phyloP scores from a whole-genome alignment of 1,139 yeast genomes.

The Protomyces inouyei region DNA sequence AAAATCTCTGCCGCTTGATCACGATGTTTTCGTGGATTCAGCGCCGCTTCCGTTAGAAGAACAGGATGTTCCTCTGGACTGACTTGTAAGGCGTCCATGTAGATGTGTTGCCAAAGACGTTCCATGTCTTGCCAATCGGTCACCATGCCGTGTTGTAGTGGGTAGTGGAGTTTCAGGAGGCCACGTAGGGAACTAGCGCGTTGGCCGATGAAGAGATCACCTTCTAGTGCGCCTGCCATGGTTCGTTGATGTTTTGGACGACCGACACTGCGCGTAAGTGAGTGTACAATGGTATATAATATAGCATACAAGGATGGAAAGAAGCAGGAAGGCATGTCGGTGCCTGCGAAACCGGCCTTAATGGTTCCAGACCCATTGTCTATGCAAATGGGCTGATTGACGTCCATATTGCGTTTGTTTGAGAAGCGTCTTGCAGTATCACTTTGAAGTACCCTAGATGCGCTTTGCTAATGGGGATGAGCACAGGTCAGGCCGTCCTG shows the following conservation, averaged over 20 bases:
- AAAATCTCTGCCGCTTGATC: conserved; percentile 69
- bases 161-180: conserved; percentile 60
- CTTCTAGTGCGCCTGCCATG: conserved; percentile 74
- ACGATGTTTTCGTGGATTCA: conserved; percentile 68
- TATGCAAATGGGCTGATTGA: conserved; percentile 25
- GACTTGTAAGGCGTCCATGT: conserved; percentile 56
- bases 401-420: not conserved
- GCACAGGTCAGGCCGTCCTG: no score
- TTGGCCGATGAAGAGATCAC: conserved; percentile 64
- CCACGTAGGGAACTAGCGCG: conserved; percentile 74
- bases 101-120: conserved; percentile 61
- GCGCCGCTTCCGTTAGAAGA: conserved; percentile 81
- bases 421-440: no score
- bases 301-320: conserved; percentile 45
- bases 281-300: not conserved
- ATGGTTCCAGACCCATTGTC: conserved; percentile 69
- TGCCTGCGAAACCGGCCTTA: conserved; percentile 92
- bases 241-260: conserved; percentile 75
- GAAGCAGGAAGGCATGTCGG: conserved; percentile 65
- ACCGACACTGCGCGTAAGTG: conserved; percentile 51
- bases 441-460: no score
- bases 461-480: no score
- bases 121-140: conserved; percentile 86
- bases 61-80: conserved; percentile 70
- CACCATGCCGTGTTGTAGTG: conserved; percentile 78